Evolutionary conservation across 108 stramenopile genomes (phyloP).

Genomic region (Skeletonema marinoi): DNA sequence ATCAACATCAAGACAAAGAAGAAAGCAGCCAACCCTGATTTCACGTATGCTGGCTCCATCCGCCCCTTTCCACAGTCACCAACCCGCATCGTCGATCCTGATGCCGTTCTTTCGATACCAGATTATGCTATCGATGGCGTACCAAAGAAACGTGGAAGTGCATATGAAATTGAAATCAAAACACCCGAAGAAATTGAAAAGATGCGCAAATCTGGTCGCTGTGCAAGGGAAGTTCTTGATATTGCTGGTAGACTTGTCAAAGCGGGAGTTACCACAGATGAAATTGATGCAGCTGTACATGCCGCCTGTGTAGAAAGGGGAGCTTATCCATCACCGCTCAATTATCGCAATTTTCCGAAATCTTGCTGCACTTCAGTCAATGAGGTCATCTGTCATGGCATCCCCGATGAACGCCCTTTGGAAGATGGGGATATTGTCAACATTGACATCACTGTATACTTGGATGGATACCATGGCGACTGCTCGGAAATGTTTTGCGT

Average conservation of each 20-base stretch:
- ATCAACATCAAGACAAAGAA: slow-evolving; percentile 27
- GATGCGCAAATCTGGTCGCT: slow-evolving; percentile 86
- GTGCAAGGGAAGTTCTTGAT: slow-evolving; percentile 92
- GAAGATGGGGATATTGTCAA: slow-evolving; percentile 92
- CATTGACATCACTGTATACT: slow-evolving; percentile 91
- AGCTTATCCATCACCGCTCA: slow-evolving; percentile 91
- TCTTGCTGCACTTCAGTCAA: slow-evolving; percentile 95
- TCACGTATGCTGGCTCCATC: slow-evolving; percentile 70
- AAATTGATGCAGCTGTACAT: slow-evolving; percentile 92
- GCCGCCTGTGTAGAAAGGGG: slow-evolving; percentile 47
- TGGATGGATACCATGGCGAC: slow-evolving; percentile 95
- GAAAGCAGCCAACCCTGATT: slow-evolving; percentile 22
- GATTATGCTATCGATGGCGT: slow-evolving; percentile 79
- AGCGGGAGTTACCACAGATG: slow-evolving; percentile 87
- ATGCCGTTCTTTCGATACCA: slow-evolving; percentile 48
- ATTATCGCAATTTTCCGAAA: slow-evolving; percentile 96
- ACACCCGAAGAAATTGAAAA: slow-evolving; percentile 83
- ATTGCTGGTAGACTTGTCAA: slow-evolving; percentile 78
- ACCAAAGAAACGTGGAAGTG: slow-evolving; percentile 43
- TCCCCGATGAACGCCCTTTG: slow-evolving; percentile 89
- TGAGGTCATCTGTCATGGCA: slow-evolving; percentile 98
- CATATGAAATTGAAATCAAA: slow-evolving; percentile 79
- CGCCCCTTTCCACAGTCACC: slow-evolving; percentile 70
- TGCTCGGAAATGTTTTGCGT: slow-evolving; percentile 95
- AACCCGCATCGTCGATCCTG: slow-evolving; percentile 56